Evolutionary conservation across 306 rosid genomes (phyloP).

Genomic region (Ziziphus jujuba): DNA sequence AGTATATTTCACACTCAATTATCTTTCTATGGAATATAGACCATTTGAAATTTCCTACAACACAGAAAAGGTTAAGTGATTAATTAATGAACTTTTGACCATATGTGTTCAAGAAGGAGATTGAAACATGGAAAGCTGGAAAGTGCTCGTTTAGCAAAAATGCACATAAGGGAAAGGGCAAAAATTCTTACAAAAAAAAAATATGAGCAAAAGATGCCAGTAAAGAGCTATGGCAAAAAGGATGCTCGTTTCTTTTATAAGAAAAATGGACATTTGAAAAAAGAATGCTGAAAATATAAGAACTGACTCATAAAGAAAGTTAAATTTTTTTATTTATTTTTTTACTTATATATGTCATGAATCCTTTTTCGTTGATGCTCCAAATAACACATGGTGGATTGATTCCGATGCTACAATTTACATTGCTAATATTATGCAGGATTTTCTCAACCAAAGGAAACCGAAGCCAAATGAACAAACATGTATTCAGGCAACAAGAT

Average conservation of each 20-base stretch:
- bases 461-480: slow-evolving; percentile 6
- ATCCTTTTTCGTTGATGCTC: slow-evolving; percentile 11
- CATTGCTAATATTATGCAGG: slow-evolving; percentile 2
- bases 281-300: background rate
- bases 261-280: slow-evolving; percentile 17
- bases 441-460: background rate
- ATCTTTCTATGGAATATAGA: background rate
- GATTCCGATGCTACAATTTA: slow-evolving; percentile 13
- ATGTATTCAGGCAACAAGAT: slow-evolving; percentile 16
- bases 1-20: background rate
- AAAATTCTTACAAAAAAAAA: background rate
- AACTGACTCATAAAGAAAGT: slow-evolving; percentile 8
- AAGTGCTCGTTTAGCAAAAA: background rate
- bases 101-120: slow-evolving; percentile 8
- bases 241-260: too few relatives aligned
- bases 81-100: slow-evolving; percentile 7
- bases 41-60: slow-evolving; percentile 7
- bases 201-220: background rate
- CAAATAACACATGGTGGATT: slow-evolving; percentile 19
- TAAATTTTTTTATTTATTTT: too few relatives aligned
- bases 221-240: too few relatives aligned
- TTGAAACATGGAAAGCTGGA: background rate
- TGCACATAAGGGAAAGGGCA: background rate
- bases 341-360: background rate
- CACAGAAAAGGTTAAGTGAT: slow-evolving; percentile 15